Base-by-base conservation (phyloP, 2,329 filamentous ascomycete genomes). In the Cercospora zeina region DNA sequence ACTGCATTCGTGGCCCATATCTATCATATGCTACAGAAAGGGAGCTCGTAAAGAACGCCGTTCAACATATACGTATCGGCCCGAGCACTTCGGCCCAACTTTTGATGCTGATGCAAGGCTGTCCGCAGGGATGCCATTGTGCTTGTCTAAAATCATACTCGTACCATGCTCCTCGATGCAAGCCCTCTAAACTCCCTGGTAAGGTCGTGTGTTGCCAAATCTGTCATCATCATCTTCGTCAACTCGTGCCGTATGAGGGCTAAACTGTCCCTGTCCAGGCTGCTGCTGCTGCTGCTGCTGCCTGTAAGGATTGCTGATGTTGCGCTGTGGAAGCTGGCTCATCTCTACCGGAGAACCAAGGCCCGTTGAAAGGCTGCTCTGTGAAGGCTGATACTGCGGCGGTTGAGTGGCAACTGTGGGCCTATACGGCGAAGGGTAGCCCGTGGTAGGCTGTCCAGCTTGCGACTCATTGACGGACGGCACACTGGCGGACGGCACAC, bases 401-500 rank as follows among this genome's bases (percentile, higher is more conserved):
- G 59, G 56, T 21, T 62, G 60, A 6, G 45, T 59, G 8, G 59
- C 54, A 16, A 56, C 21, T n/a, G 37, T 61, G 14, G 62, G 64
- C 53, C 59, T 54, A 36, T 65, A 62, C 5, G 61, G 45, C 27
- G 51, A 36, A 6, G 63, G 58, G 10, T 57, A 37, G 30, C 62
- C 61, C 10, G 56, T 31, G 10, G 49, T 60, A 11, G 58, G 50
- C 33, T 54, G 58, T 31, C 54, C 42, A 14, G 54, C 33, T 36
- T 45, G 47, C 13, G 70, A 70, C 57, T 75, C 69, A 34, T 64
- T 62, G 56, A 73, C n/a, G n/a, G n/a, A n/a, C n/a, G n/a, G n/a
- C n/a, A n/a, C n/a, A n/a, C n/a, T n/a, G n/a, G n/a, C 73, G 19
- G 71, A 70, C 2, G 73, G 71, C n/a, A 75, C 60, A 33, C 62